Conservation (phyloP, 2,329 filamentous ascomycete species). For the Epichloe coenophiala region DNA sequence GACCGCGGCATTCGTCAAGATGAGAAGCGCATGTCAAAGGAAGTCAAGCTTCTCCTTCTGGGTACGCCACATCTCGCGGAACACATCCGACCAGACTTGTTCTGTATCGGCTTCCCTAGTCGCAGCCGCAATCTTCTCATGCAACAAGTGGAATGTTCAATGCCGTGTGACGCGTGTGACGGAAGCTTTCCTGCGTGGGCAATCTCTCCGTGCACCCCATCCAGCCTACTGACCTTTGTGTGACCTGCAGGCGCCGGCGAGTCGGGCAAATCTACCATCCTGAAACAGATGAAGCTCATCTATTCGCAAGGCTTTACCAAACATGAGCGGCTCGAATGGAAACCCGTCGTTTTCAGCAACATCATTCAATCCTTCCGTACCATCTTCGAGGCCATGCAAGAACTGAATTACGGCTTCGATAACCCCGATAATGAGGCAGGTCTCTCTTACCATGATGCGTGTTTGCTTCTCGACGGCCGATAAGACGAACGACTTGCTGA, state of each 20-base stretch:
- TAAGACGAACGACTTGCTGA: background rate
- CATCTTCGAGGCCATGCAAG: constrained; percentile 80
- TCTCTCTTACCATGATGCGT: background rate
- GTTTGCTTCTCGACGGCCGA: constrained; percentile 11
- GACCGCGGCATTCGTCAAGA: constrained; percentile 77
- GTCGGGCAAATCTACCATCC: constrained; percentile 80
- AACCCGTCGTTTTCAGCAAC: constrained; percentile 92
- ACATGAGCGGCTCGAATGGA: constrained; percentile 83
- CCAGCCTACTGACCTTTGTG: background rate
- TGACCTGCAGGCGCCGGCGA: constrained; percentile 69
- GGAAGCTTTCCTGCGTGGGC: background rate
- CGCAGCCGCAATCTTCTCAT: background rate
- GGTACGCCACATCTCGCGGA: constrained; percentile 37
- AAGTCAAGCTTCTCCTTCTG: constrained; percentile 86
- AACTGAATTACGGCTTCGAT: constrained; percentile 68
- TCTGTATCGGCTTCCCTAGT: background rate
- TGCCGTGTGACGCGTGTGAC: constrained; percentile 4
- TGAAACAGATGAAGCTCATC: constrained; percentile 99
- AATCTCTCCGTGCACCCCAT: background rate
- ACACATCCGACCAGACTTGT: background rate
- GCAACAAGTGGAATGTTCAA: background rate
- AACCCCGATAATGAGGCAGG: constrained; percentile 66
- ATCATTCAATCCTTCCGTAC: constrained; percentile 84
- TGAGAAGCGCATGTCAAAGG: constrained; percentile 72
- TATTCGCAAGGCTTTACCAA: constrained; percentile 86